Base-by-base conservation (phyloP, 2,329 filamentous ascomycete species). In the Ramularia collo-cygni region DNA sequence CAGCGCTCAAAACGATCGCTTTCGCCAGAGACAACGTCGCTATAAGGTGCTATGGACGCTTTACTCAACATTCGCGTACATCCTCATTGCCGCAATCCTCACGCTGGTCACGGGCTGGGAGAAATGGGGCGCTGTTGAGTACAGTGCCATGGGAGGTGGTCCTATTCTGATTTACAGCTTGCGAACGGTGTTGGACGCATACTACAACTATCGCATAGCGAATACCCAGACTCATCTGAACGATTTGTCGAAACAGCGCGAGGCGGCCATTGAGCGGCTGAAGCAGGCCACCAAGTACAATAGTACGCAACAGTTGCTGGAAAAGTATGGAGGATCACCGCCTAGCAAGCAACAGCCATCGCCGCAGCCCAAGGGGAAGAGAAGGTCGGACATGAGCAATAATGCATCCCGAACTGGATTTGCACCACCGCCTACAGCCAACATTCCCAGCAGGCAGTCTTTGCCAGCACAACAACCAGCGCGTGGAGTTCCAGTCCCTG, bases 251-350 rank as follows among this genome's bases (percentile, higher is more conserved):
- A 77, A 79, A 38, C 85, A 95, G 63, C 80, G 90, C 38, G 79
- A 85, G 43, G 79, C 79, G 54, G 95, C 89, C 2, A 96, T 98
- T 50, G 83, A 94, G 61, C 89, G 89, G 65, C 77, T 98, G 48
- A 98, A 98, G 66, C 81, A 83, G 43, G 89, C 89, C 17, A 98
- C 92, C 24, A 95, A 85, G 63, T 98, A 95, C 67, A 86, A 96
- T 64, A 92, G 89, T 21, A 98, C 92, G 1, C 79, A 93, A 57
- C 80, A 95, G 60, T 67, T 98, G 44, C 76, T 98, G 8, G 86
- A 96, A 57, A 98, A 96, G 57, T 98, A 98, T 61, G 89, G 88
- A 26, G 84, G 79, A 8, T 69, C 72, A 14, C 77, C 81, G 15
- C 39, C 42, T 8, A 33, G 34, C 49, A 64, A 46, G 46, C 47